A percentile compares a stretch with the other conserved stretches of the same genome.
Conservation (phyloP, 495 filamentous ascomycete genomes). For the Durotheca rogersii region DNA sequence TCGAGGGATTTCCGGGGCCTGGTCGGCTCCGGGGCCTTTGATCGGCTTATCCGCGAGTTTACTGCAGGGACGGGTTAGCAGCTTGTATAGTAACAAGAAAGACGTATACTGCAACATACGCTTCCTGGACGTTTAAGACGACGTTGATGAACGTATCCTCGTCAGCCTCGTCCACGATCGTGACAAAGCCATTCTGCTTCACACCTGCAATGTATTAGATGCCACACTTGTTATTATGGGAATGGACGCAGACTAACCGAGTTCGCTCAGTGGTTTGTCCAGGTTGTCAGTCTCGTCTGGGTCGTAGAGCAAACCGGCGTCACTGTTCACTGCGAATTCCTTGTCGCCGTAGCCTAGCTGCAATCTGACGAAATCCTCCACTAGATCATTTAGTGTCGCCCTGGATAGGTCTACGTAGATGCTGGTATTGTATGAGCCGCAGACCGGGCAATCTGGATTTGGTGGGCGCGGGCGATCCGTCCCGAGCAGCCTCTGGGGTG, state of each 20-base stretch:
- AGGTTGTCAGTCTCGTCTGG: constrained; percentile 86
- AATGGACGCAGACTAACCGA: constrained; percentile 54
- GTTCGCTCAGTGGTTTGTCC: constrained; percentile 71
- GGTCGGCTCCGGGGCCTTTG: constrained; percentile 32
- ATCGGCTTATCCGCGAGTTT: constrained; percentile 44
- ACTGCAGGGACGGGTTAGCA: constrained; percentile 24
- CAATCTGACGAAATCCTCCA: constrained; percentile 67
- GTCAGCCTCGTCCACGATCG: constrained; percentile 81
- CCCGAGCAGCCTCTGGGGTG: constrained; percentile 69
- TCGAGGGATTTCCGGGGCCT: constrained; percentile 46
- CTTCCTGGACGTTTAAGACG: constrained; percentile 61
- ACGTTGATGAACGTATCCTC: constrained; percentile 80
- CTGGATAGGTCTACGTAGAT: constrained; percentile 67
- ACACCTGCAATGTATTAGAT: constrained; percentile 46
- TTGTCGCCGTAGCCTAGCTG: constrained; percentile 76
- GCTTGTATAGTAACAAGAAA: constrained; percentile 1
- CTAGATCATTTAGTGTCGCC: constrained; percentile 79
- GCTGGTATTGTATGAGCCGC: constrained; percentile 67
- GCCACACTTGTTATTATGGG: background rate
- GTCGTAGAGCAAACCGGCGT: constrained; percentile 78
- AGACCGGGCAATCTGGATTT: constrained; percentile 78
- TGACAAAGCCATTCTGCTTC: constrained; percentile 72
- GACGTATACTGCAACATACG: constrained; percentile 40
- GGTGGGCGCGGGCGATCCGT: constrained; percentile 72
- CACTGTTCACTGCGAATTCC: constrained; percentile 75